Evolutionary conservation across 768 basidiomycete genomes (phyloP).

Genomic region (Boletus rubropictus): DNA sequence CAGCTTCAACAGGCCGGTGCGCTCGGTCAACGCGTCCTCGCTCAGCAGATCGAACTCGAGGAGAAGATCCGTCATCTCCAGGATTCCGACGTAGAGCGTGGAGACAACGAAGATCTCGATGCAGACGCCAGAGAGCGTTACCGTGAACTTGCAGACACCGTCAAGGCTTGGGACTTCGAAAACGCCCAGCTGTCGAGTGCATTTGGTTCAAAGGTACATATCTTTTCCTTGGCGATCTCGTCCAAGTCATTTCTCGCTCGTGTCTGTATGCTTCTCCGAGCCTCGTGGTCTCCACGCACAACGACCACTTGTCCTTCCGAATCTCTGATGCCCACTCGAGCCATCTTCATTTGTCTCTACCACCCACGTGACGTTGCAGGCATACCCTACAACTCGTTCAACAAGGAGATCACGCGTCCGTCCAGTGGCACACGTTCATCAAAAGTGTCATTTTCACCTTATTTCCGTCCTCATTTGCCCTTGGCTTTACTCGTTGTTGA

Average conservation of each 20-base stretch:
- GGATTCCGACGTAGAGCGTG: constrained; percentile 59
- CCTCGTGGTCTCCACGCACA: constrained; percentile 15
- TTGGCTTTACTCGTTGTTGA: constrained; percentile 5
- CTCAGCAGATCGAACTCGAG: constrained; percentile 91
- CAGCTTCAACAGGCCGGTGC: constrained; percentile 89
- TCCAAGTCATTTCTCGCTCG: constrained; percentile 4
- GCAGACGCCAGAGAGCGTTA: constrained; percentile 66
- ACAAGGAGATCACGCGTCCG: background rate
- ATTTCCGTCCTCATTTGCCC: background rate
- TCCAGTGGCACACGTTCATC: background rate
- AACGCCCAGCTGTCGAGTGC: constrained; percentile 69
- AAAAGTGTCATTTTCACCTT: background rate
- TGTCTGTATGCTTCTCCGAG: constrained; percentile 6
- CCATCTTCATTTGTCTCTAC: background rate
- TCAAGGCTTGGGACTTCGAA: constrained; percentile 73
- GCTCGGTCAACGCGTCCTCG: constrained; percentile 88
- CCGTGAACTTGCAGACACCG: constrained; percentile 68
- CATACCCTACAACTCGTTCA: background rate
- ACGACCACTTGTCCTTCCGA: background rate
- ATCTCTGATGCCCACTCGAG: background rate
- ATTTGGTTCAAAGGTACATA: constrained; percentile 59
- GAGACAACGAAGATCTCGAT: constrained; percentile 59
- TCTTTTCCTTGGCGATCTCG: background rate
- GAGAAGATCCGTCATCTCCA: constrained; percentile 80
- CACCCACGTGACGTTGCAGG: background rate